Conservation (phyloP, 768 basidiomycete species). For the Russula earlei region DNA sequence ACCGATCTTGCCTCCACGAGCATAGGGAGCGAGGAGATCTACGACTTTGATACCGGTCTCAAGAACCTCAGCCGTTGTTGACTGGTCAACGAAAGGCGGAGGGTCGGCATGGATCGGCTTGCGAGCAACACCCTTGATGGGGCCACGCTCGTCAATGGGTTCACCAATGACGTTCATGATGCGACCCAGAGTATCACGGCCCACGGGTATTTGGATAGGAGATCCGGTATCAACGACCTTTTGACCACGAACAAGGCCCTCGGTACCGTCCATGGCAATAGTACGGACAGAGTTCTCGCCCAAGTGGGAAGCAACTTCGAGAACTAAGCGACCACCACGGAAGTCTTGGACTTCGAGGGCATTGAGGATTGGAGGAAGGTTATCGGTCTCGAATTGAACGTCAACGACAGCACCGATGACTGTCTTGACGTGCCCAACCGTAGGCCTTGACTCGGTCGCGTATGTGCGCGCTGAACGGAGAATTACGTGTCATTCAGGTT, state of each 20-base stretch:
- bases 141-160: slow-evolving; percentile 99
- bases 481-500: slow-evolving; percentile 22
- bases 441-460: slow-evolving; percentile 78
- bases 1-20: slow-evolving; percentile 99
- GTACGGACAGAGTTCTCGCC: slow-evolving; percentile 99
- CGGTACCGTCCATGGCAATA: slow-evolving; percentile 99
- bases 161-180: slow-evolving; percentile 99
- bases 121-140: slow-evolving; percentile 91
- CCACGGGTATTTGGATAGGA: slow-evolving; percentile 96
- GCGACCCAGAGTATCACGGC: slow-evolving; percentile 87
- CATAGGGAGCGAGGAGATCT: slow-evolving; percentile 98
- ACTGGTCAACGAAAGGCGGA: slow-evolving; percentile 96
- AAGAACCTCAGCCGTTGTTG: slow-evolving; percentile 95
- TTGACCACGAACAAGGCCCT: slow-evolving; percentile 98
- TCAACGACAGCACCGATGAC: slow-evolving; percentile 99
- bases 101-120: slow-evolving; percentile 96
- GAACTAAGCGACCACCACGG: slow-evolving; percentile 91
- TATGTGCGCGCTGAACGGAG: slow-evolving; percentile 62
- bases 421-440: slow-evolving; percentile 82
- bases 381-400: slow-evolving; percentile 93
- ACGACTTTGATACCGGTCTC: slow-evolving; percentile 99
- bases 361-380: slow-evolving; percentile 95
- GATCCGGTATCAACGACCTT: slow-evolving; percentile 94
- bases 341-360: slow-evolving; percentile 96
- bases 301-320: slow-evolving; percentile 96